These are phyloP conservation scores for Leccinum obscurum DNA, from an alignment of 768 basidiomycete species.

Conservation along the genomic window DNA sequence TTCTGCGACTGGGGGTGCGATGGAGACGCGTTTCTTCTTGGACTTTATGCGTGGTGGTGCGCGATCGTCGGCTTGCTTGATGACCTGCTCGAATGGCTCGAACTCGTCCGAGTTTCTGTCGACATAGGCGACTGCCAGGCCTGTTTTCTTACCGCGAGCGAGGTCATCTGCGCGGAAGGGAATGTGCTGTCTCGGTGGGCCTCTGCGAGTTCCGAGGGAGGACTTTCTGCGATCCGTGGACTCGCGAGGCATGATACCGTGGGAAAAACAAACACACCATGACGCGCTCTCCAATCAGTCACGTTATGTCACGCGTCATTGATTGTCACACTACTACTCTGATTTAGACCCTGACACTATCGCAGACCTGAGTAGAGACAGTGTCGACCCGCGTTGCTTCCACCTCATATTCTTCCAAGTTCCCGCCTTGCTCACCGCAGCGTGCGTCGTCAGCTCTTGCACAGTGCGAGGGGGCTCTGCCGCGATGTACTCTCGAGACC, in stretches of 20 bases:
- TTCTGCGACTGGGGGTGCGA: conserved; percentile 37
- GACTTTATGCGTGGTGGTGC: conserved; percentile 57
- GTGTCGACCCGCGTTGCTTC: conserved; percentile 1
- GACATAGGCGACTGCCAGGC: conserved; percentile 65
- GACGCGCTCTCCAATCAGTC: conserved; percentile 26
- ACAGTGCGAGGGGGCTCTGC: conserved; percentile 27
- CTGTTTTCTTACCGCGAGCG: conserved; percentile 79
- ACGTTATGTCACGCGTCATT: conserved; percentile 27
- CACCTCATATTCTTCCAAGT: neutral
- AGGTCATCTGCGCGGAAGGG: conserved; percentile 80
- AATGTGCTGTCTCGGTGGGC: conserved; percentile 64
- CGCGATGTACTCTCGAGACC: conserved; percentile 48
- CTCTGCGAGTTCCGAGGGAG: conserved; percentile 50
- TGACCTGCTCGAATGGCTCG: conserved; percentile 75
- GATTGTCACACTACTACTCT: neutral
- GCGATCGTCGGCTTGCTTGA: conserved; percentile 67
- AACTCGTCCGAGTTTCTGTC: conserved; percentile 79
- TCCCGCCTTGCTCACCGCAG: conserved; percentile 8
- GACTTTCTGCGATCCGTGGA: conserved; percentile 32
- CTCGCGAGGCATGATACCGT: conserved; percentile 32
- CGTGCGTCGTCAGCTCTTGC: conserved; percentile 20
- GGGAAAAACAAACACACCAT: conserved; percentile 28
- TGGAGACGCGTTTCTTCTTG: conserved; percentile 49
- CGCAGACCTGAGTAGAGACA: conserved; percentile 22
- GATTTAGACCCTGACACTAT: conserved; percentile 15